These are phyloP conservation scores for Ceriops zippeliana DNA, from an alignment of 345 rosid species.

Conservation along the genomic window DNA sequence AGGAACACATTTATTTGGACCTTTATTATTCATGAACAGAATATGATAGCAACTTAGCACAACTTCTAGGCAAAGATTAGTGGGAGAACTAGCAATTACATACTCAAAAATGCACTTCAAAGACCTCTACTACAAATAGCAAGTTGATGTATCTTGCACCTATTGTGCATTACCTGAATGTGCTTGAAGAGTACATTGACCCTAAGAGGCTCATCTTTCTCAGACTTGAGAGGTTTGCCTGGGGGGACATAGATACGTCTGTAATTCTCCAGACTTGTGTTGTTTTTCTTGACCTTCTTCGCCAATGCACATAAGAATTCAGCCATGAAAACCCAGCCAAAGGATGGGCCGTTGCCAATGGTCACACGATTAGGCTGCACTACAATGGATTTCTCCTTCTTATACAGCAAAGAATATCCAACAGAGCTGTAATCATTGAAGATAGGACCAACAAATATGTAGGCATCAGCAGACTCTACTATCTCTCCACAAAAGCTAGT, in stretches of 20 bases:
- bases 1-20: background rate
- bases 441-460: constrained; percentile 66
- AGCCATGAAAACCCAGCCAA: constrained; percentile 75
- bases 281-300: constrained; percentile 58
- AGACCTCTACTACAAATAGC: background rate
- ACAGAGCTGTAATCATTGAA: constrained; percentile 75
- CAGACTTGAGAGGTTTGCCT: constrained; percentile 47
- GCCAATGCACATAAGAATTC: constrained; percentile 60
- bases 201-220: constrained; percentile 54
- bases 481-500: constrained; percentile 60
- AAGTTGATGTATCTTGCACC: background rate
- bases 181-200: constrained; percentile 67
- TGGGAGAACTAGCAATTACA: background rate
- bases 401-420: constrained; percentile 65
- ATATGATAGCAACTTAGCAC: background rate
- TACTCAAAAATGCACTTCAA: background rate
- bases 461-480: constrained; percentile 78
- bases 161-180: constrained; percentile 49
- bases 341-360: constrained; percentile 62
- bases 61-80: background rate
- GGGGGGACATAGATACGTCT: constrained; percentile 56
- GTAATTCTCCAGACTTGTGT: constrained; percentile 58
- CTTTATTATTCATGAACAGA: background rate
- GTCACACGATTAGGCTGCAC: constrained; percentile 70
- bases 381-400: constrained; percentile 52